These are phyloP conservation scores for Yamadazyma akitaensis DNA, from an alignment of 805 yeast species.

Conservation along the genomic window DNA sequence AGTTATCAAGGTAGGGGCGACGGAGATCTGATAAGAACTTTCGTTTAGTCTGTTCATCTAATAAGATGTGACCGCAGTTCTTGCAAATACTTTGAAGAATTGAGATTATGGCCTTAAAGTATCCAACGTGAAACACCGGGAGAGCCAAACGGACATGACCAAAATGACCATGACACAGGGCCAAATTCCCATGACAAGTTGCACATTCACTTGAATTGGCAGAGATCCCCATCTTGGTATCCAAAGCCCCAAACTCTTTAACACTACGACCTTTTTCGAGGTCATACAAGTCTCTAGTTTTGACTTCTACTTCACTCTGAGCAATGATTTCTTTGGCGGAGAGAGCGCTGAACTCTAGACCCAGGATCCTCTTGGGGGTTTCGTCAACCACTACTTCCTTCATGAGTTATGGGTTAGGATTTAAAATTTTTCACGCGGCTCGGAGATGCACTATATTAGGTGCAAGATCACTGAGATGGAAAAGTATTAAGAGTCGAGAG, in stretches of 20 bases:
- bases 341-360: constrained; percentile 89
- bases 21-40: constrained; percentile 74
- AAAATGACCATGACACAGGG: constrained; percentile 97
- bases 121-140: constrained; percentile 97
- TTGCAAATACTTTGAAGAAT: constrained; percentile 91
- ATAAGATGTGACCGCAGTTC: constrained; percentile 72
- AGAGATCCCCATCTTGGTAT: constrained; percentile 90
- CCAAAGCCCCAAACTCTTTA: constrained; percentile 82
- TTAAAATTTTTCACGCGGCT: background rate
- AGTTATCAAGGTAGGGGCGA: constrained; percentile 83
- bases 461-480: too few relatives aligned
- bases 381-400: constrained; percentile 62
- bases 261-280: constrained; percentile 86
- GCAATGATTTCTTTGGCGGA: constrained; percentile 87
- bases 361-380: constrained; percentile 87
- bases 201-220: constrained; percentile 80
- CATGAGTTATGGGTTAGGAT: constrained; percentile 20
- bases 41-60: constrained; percentile 70
- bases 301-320: constrained; percentile 91
- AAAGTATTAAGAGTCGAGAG: too few relatives aligned
- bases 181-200: constrained; percentile 89
- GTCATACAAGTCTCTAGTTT: constrained; percentile 88
- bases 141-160: constrained; percentile 91
- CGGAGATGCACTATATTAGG: background rate
- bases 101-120: constrained; percentile 85